A percentile compares a stretch with the other conserved stretches of the same genome.
phyloP scores from a whole-genome alignment of 2,329 filamentous ascomycete genomes.

The Rhinocladiella mackenziei region DNA sequence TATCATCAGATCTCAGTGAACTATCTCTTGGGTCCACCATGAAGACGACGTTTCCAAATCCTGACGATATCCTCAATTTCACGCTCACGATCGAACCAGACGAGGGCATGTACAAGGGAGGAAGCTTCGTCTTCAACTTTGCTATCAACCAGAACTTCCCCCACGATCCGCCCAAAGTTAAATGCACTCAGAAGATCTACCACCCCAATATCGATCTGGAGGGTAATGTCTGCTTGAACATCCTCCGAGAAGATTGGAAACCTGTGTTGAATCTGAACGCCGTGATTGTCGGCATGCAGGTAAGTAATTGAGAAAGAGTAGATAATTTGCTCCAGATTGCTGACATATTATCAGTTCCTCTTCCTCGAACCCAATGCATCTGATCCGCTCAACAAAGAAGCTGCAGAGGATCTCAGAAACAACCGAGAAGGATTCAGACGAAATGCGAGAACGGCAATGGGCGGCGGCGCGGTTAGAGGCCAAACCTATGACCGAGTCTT shows the following conservation, averaged over 20 bases:
- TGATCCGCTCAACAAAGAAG: slow-evolving; percentile 97
- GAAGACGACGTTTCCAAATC: slow-evolving; percentile 54
- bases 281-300: slow-evolving; percentile 89
- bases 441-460: slow-evolving; percentile 82
- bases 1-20: slow-evolving; percentile 43
- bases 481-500: slow-evolving; percentile 70
- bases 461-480: slow-evolving; percentile 70
- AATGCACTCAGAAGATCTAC: slow-evolving; percentile 96
- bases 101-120: slow-evolving; percentile 76
- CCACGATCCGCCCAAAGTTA: slow-evolving; percentile 95
- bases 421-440: slow-evolving; percentile 87
- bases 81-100: slow-evolving; percentile 48
- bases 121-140: slow-evolving; percentile 85
- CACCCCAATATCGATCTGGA: slow-evolving; percentile 98
- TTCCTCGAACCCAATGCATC: slow-evolving; percentile 97
- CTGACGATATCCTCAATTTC: slow-evolving; percentile 57
- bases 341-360: slow-evolving; percentile 62
- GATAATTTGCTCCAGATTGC: background rate
- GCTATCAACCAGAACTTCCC: slow-evolving; percentile 92
- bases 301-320: slow-evolving; percentile 35
- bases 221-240: slow-evolving; percentile 97
- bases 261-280: slow-evolving; percentile 95
- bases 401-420: slow-evolving; percentile 81
- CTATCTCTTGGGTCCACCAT: slow-evolving; percentile 53
- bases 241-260: slow-evolving; percentile 97